Evolutionary conservation across 495 filamentous ascomycete genomes (phyloP).

Genomic region (Neurospora sp.): DNA sequence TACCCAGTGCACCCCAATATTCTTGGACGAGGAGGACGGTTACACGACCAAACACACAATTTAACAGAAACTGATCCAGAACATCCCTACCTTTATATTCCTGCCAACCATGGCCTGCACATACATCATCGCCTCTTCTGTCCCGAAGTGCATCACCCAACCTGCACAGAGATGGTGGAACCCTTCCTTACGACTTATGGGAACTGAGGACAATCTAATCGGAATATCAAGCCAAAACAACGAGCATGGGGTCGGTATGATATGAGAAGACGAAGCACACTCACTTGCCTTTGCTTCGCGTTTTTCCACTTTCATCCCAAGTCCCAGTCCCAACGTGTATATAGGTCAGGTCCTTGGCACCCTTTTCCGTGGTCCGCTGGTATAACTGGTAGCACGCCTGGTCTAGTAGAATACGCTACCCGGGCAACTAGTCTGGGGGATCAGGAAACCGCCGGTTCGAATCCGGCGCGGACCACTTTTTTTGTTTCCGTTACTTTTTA

Average conservation of each 20-base stretch:
- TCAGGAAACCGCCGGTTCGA: too few relatives aligned
- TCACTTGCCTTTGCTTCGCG: neutral
- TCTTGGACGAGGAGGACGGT: neutral
- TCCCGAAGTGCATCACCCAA: neutral
- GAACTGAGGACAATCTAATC: neutral
- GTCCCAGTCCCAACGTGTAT: neutral
- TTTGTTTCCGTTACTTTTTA: neutral
- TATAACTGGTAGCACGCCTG: neutral
- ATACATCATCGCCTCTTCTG: neutral
- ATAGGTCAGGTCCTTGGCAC: neutral
- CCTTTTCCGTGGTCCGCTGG: neutral
- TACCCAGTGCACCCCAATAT: neutral
- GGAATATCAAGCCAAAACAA: neutral
- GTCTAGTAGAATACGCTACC: neutral
- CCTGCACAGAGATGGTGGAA: neutral
- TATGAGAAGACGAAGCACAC: neutral
- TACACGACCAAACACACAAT: neutral
- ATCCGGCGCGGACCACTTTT: neutral
- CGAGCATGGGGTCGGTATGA: neutral
- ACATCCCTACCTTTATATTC: neutral
- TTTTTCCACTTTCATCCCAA: neutral
- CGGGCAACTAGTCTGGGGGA: too few relatives aligned
- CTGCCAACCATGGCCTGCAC: neutral
- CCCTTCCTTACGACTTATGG: neutral
- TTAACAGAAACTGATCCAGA: neutral